Base-by-base conservation (phyloP, 148 eudicot genomes). In the Dianthus caryophyllus region DNA sequence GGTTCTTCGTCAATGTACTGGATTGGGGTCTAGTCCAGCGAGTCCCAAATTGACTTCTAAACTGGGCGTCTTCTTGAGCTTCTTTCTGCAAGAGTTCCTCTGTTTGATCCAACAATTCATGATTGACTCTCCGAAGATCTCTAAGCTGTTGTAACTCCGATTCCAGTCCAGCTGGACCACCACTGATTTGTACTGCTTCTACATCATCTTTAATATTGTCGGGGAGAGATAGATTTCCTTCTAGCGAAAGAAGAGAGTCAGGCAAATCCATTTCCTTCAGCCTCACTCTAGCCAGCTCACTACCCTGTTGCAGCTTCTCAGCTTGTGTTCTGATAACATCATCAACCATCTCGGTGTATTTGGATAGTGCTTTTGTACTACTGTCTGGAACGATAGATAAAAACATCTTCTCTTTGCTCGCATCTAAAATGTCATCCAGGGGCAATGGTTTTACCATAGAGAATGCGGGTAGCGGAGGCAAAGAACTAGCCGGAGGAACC, bases 1-100 rank as follows among this genome's bases (percentile, higher is more conserved):
- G 79, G 71, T 83, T 90, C 83, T 94, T 94, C 36, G 97, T 94
- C 44, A 94, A 81, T 62, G 99, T 94, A 79, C 85, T 84, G 26
- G 99, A 94, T 56, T 90, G 99, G 61, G 99, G 99, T 72, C 97
- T 86, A 69, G 99, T 94, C 99, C 99, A 94, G 44, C 97, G 83
- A 43, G 89, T 86, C 62, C 99, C 97, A 71, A 90, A 94, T 74
- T 94, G 99, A 70, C 73, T 81, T 80, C 97, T 88, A 71, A 94
- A 94, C 53, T 94, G 96, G 69, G 85, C 81, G 80, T 94, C 99
- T 77, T 94, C 96, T 57, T 85, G 80, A 38, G 88, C 86, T 77
- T 94, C 99, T 83, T 94, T 90, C 82, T 94, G 97, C 76, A 94
- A 72, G 51, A 83, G 85, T 84, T 94, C 99, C 85, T 94, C 99